Evolutionary conservation across 2,329 filamentous ascomycete species (phyloP), one percentile per base, ranked within the genome.

Genomic region (Endoconidiophora laricicola): DNA sequence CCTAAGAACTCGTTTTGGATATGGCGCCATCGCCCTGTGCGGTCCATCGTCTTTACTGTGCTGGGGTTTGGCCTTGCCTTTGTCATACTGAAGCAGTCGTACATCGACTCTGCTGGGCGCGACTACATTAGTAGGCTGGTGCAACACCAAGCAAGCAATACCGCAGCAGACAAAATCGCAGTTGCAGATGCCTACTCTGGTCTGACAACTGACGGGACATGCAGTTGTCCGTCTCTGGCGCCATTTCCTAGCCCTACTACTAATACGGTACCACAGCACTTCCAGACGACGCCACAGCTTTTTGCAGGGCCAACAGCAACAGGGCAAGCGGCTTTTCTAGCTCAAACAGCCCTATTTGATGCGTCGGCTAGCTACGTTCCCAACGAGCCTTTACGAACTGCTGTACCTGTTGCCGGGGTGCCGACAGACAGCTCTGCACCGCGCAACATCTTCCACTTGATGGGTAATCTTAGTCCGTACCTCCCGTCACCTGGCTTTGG

Each of bases 401-500:
- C 76, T 36, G 68, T 81, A 18, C 80, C 82, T 0, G 81, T 86
- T 46, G 60, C 70, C 48, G 80, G 79, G 23, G 68, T 69, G 63
- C 70, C 70, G 44, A 62, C 64, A 2, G 65, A 72, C 24, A 74
- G 79, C 58, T 66, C 71, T 9, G 39, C 43, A 10, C 46, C 45
- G 3, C 23, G 16, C 55, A 82, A 76, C 62, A 83, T 86, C 57
- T 86, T 86, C 62, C 70, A 78, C 54, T 68, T 79, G 58, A 79
- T 84, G 69, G 83, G 79, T 4, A 73, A 79, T 54, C 62, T 86
- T 26, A 78, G 76, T 38, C 81, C 82, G 3, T 87, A 86, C 61
- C 75, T 74, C 54, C 78, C 81, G 0, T 78, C 80, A 50, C 74
- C 80, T 0, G 83, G 83, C 1, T 87, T 86, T 55, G 83, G 83